Conservation (phyloP, 495 filamentous ascomycete species). For the Pseudomonodictys pantanalensis region DNA sequence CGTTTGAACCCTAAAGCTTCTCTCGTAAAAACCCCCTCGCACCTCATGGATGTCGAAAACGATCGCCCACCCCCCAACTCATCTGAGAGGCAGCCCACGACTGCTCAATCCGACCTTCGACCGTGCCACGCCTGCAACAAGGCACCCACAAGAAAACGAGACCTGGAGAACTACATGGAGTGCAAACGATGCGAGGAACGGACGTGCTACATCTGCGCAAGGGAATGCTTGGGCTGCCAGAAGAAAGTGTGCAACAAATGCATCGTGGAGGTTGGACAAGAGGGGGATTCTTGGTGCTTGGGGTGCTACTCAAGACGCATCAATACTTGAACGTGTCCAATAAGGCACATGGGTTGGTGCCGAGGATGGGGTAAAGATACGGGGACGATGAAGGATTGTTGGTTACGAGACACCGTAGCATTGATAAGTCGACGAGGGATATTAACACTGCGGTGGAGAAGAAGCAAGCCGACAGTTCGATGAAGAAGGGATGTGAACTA, state of each 20-base stretch:
- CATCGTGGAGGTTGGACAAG: slow-evolving; percentile 29
- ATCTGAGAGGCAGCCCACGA: neutral
- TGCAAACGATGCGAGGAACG: slow-evolving; percentile 25
- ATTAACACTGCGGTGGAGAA: too few relatives aligned
- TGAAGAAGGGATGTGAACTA: too few relatives aligned
- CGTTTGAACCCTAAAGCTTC: slow-evolving; percentile 1
- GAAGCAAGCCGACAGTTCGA: too few relatives aligned
- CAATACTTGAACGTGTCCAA: slow-evolving; percentile 4
- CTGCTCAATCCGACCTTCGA: slow-evolving; percentile 15
- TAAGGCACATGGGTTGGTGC: too few relatives aligned
- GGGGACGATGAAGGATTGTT: too few relatives aligned
- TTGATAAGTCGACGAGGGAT: too few relatives aligned
- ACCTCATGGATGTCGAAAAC: slow-evolving; percentile 22
- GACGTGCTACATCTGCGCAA: slow-evolving; percentile 29
- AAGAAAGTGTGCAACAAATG: slow-evolving; percentile 24
- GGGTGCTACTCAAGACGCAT: slow-evolving; percentile 5
- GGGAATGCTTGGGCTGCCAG: slow-evolving; percentile 16
- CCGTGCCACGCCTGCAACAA: slow-evolving; percentile 31
- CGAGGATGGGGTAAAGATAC: too few relatives aligned
- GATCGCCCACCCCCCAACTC: neutral
- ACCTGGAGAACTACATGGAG: slow-evolving; percentile 23
- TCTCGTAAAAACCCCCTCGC: slow-evolving; percentile 7
- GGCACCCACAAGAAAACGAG: slow-evolving; percentile 16
- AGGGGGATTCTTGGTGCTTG: slow-evolving; percentile 28
- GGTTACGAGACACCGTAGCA: too few relatives aligned